A percentile compares a stretch with the other conserved stretches of the same genome.
phyloP scores from a whole-genome alignment of 75 land plant genomes.

The Pinus taeda region DNA sequence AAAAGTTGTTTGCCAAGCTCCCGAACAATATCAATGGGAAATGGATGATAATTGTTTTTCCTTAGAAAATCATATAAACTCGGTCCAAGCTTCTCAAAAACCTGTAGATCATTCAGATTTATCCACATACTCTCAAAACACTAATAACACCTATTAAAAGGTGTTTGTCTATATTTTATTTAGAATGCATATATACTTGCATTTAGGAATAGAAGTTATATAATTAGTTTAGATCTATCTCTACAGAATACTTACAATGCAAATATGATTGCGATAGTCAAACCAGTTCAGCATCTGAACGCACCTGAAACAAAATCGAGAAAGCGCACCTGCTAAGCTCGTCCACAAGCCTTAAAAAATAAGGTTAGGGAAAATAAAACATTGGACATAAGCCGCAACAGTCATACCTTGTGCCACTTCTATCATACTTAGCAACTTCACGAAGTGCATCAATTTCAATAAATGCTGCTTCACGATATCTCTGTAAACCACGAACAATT shows the following conservation, averaged over 20 bases:
- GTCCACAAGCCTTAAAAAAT: not conserved
- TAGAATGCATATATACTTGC: not conserved
- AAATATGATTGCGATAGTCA: constrained; percentile 66
- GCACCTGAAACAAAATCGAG: constrained; percentile 26
- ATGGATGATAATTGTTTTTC: constrained; percentile 78
- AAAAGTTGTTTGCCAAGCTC: constrained; percentile 87
- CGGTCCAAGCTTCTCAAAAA: constrained; percentile 94
- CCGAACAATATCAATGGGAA: constrained; percentile 84
- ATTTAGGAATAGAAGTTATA: not conserved
- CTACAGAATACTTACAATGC: constrained; percentile 43
- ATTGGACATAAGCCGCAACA: not conserved
- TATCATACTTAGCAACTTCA: constrained; percentile 68
- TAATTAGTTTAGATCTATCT: no score
- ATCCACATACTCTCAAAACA: constrained; percentile 14
- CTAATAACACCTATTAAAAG: not conserved
- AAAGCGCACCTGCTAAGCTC: not conserved
- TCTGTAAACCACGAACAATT: constrained; percentile 69
- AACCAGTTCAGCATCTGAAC: constrained; percentile 58
- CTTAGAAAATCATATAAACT: constrained; percentile 88
- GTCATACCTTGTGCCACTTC: constrained; percentile 50
- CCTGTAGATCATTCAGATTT: constrained; percentile 57
- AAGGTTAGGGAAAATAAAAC: not conserved
- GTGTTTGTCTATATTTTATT: not conserved
- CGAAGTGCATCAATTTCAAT: constrained; percentile 82
- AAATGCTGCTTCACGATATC: constrained; percentile 89